phyloP scores from a whole-genome alignment of 2,329 filamentous ascomycete genomes.

The Sporothrix curviconia region DNA sequence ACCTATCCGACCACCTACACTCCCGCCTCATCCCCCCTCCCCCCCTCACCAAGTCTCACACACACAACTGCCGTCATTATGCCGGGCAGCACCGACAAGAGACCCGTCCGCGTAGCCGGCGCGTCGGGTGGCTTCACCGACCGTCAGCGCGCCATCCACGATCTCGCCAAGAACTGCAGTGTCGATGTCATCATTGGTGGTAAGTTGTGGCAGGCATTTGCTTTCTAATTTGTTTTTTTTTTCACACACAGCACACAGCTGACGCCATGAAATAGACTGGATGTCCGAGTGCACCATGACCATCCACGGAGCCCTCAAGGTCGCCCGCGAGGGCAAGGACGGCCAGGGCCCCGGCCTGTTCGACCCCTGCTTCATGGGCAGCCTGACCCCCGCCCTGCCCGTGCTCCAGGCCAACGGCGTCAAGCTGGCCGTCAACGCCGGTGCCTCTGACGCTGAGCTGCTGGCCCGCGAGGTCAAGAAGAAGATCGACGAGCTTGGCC shows the following conservation, averaged over 20 bases:
- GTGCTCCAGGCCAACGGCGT: constrained; percentile 24
- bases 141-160: constrained; percentile 35
- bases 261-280: constrained; percentile 21
- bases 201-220: constrained; percentile 11
- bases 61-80: background rate
- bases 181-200: constrained; percentile 28
- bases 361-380: constrained; percentile 29
- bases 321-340: constrained; percentile 20
- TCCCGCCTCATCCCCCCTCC: background rate
- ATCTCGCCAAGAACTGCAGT: constrained; percentile 33
- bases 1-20: background rate
- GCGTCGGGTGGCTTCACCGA: constrained; percentile 39
- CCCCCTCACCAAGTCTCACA: background rate
- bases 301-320: constrained; percentile 25
- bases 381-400: constrained; percentile 25
- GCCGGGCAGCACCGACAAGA: constrained; percentile 20
- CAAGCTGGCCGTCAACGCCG: constrained; percentile 29
- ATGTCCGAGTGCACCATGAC: constrained; percentile 31
- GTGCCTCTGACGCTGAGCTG: constrained; percentile 25
- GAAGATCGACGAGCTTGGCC: constrained; percentile 20
- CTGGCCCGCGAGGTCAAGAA: constrained; percentile 17
- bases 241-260: too few relatives aligned
- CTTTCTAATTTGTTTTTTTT: too few relatives aligned
- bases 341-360: constrained; percentile 21
- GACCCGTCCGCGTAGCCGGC: constrained; percentile 36